These are phyloP conservation scores for Aristolochia californica DNA, from an alignment of 164 flowering plant genomes.

Conservation along the genomic window DNA sequence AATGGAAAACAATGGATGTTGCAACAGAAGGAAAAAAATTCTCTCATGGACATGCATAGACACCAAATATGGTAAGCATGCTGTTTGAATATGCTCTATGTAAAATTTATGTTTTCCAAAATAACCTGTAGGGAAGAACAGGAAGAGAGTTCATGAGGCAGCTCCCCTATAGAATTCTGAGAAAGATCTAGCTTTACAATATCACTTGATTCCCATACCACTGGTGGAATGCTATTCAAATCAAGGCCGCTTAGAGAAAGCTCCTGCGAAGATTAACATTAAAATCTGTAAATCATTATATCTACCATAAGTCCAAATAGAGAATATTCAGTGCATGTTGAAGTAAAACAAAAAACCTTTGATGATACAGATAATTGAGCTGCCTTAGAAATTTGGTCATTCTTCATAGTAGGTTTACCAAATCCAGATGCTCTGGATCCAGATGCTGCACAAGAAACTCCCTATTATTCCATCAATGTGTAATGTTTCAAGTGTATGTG, in stretches of 20 bases:
- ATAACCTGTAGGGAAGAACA: slow-evolving; percentile 68
- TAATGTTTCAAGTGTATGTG: not conserved
- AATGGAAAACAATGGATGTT: too few species aligned
- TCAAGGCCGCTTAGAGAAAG: slow-evolving; percentile 57
- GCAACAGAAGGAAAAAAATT: too few species aligned
- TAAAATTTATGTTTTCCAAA: not conserved
- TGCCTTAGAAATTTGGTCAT: slow-evolving; percentile 55
- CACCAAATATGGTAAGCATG: too few species aligned
- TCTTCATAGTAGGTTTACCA: slow-evolving; percentile 31
- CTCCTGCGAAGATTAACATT: slow-evolving; percentile 41
- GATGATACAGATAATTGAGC: slow-evolving; percentile 62
- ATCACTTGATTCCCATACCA: slow-evolving; percentile 74
- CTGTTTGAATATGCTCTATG: too few species aligned
- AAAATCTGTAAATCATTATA: not conserved
- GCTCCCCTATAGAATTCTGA: slow-evolving; percentile 59
- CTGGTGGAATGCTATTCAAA: slow-evolving; percentile 58
- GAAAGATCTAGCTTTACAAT: slow-evolving; percentile 70
- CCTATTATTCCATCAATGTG: too few species aligned
- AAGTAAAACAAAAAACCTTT: slow-evolving; percentile 41
- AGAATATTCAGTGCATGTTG: not conserved
- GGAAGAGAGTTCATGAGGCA: slow-evolving; percentile 63
- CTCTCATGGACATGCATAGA: too few species aligned
- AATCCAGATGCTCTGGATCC: slow-evolving; percentile 40
- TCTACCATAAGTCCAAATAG: too few species aligned
- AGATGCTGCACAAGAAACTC: slow-evolving; percentile 34